phyloP scores from a whole-genome alignment of 352 stramenopile species.

The Halophytophthora polymorphica region DNA sequence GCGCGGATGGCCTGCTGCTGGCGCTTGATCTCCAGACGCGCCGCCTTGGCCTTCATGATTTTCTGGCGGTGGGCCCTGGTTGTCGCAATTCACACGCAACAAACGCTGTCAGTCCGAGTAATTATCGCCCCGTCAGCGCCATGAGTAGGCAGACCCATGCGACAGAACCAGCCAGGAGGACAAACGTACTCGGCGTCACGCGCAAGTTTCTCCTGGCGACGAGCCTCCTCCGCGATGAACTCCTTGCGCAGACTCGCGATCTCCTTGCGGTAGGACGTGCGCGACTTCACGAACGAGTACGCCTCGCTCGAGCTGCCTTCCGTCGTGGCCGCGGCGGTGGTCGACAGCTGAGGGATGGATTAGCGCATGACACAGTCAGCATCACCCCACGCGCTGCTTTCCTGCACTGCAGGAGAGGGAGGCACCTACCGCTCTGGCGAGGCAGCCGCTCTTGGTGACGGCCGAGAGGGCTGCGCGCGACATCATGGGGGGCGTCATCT shows the following conservation, averaged over 20 bases:
- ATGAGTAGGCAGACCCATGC: neutral
- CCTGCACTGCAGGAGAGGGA: too few species aligned
- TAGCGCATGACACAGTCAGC: neutral
- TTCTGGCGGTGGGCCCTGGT: constrained; percentile 66
- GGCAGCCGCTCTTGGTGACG: constrained; percentile 20
- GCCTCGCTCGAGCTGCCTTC: constrained; percentile 23
- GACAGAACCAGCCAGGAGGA: neutral
- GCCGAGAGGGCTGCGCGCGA: constrained; percentile 26
- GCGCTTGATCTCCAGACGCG: constrained; percentile 84
- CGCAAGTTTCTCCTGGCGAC: constrained; percentile 74
- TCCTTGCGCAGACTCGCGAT: constrained; percentile 63
- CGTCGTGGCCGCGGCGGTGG: constrained; percentile 11
- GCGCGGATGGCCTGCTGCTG: constrained; percentile 83
- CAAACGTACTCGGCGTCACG: constrained; percentile 77
- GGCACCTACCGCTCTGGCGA: constrained; percentile 29
- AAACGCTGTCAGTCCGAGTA: constrained; percentile 1
- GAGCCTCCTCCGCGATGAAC: constrained; percentile 70
- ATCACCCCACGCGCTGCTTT: too few species aligned
- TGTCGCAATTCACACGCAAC: constrained; percentile 2
- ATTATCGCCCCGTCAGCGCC: neutral
- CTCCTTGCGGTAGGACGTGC: constrained; percentile 65
- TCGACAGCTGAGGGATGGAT: constrained; percentile 36
- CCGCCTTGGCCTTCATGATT: constrained; percentile 87
- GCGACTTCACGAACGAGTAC: constrained; percentile 77
- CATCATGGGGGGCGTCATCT: constrained; percentile 21